Conservation (phyloP, 768 basidiomycete species). For the Mycena amicta region DNA sequence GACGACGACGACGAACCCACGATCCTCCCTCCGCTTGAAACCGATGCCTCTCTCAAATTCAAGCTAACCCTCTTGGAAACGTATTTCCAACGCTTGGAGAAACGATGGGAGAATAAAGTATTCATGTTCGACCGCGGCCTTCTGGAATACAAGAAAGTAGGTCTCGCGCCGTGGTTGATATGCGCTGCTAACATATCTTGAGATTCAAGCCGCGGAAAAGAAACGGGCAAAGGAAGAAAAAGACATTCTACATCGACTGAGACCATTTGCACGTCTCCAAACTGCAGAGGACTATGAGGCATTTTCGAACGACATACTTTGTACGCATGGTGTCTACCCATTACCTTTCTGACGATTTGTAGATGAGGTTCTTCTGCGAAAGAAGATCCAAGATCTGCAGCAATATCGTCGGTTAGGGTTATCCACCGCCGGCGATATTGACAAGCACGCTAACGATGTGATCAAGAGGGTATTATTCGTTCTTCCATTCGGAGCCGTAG, state of each 20-base stretch:
- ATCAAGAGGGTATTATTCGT: conserved; percentile 63
- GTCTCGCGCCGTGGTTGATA: too few species aligned
- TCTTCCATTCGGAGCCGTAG: neutral
- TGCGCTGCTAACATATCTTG: conserved; percentile 23
- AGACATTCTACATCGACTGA: conserved; percentile 85
- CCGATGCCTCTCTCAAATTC: conserved; percentile 78
- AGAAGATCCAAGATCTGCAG: conserved; percentile 89
- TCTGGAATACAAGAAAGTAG: conserved; percentile 92
- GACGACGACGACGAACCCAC: conserved; percentile 71
- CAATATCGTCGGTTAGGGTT: conserved; percentile 87
- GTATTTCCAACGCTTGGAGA: conserved; percentile 87
- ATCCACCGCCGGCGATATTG: conserved; percentile 83
- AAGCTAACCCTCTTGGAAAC: conserved; percentile 90
- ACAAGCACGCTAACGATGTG: conserved; percentile 81
- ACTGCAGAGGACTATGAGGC: conserved; percentile 90
- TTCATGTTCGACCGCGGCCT: conserved; percentile 91
- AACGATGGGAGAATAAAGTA: conserved; percentile 81
- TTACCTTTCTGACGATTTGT: conserved; percentile 3
- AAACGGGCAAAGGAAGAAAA: conserved; percentile 90
- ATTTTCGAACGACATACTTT: conserved; percentile 86
- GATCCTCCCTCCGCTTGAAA: conserved; percentile 81
- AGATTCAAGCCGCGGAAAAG: conserved; percentile 92
- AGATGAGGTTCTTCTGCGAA: conserved; percentile 90
- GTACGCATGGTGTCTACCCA: conserved; percentile 47
- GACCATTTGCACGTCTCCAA: conserved; percentile 89